Percentiles rank a stretch among this genome's conserved stretches.
phyloP scores from a whole-genome alignment of 208 protist genomes.

The Crithidia expoeki region DNA sequence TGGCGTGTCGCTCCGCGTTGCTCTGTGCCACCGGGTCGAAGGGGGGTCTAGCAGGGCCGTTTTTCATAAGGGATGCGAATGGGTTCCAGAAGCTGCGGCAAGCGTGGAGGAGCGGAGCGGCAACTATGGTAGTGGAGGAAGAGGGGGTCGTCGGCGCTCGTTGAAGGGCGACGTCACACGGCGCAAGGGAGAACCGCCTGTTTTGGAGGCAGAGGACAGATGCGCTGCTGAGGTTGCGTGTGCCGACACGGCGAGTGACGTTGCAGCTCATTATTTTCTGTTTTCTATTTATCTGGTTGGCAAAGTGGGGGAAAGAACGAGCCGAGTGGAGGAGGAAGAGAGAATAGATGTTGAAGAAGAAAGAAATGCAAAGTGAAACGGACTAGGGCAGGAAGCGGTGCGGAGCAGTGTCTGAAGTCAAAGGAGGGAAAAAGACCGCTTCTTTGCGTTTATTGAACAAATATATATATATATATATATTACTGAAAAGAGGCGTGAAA shows the following conservation, averaged over 20 bases:
- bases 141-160: background rate
- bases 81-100: conserved; percentile 55
- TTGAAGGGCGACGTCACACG: background rate
- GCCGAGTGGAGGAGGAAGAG: background rate
- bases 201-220: background rate
- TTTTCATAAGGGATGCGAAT: conserved; percentile 31
- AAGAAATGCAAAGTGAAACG: background rate
- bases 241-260: background rate
- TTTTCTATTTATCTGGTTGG: background rate
- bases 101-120: background rate
- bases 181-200: background rate
- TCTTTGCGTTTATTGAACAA: background rate
- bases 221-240: background rate
- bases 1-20: conserved; percentile 39
- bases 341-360: background rate
- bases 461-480: background rate
- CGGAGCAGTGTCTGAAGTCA: too few relatives aligned
- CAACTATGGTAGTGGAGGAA: background rate
- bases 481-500: too few relatives aligned
- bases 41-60: background rate
- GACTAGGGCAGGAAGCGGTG: too few relatives aligned
- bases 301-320: background rate
- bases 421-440: background rate
- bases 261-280: background rate
- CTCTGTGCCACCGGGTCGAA: conserved; percentile 7